Conservation (phyloP, 2,329 filamentous ascomycete genomes). For the Trematosphaeria pertusa region DNA sequence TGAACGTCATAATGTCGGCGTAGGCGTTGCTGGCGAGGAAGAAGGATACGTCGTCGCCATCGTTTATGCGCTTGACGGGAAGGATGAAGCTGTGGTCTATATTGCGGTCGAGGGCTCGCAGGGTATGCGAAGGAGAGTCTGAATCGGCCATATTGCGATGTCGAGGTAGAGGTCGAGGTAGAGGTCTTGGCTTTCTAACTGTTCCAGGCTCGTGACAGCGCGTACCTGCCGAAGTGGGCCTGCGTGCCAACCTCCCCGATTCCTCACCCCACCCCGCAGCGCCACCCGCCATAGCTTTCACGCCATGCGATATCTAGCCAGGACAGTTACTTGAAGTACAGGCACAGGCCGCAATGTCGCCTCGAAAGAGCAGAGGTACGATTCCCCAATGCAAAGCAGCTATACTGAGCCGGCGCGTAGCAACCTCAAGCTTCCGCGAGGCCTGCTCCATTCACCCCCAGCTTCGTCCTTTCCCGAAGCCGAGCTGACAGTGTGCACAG, state of each 20-base stretch:
- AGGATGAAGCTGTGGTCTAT: slow-evolving; percentile 60
- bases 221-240: neutral
- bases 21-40: slow-evolving; percentile 87
- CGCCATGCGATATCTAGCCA: too few species aligned
- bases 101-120: slow-evolving; percentile 29
- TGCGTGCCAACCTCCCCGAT: slow-evolving; percentile 19
- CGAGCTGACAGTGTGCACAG: too few species aligned
- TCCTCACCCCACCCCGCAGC: slow-evolving; percentile 5
- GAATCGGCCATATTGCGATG: slow-evolving; percentile 26
- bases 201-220: slow-evolving; percentile 9
- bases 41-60: slow-evolving; percentile 77
- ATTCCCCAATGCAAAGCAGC: too few species aligned
- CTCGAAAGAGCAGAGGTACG: too few species aligned
- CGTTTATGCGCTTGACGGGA: slow-evolving; percentile 83
- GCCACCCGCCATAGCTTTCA: too few species aligned
- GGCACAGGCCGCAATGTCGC: too few species aligned
- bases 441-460: too few species aligned
- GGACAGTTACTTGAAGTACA: too few species aligned
- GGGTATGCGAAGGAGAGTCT: slow-evolving; percentile 22
- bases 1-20: slow-evolving; percentile 82
- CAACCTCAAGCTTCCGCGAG: too few species aligned
- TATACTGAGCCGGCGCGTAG: too few species aligned
- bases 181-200: slow-evolving; percentile 12
- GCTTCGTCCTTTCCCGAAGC: too few species aligned
- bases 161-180: slow-evolving; percentile 3